phyloP scores from a whole-genome alignment of 352 stramenopile genomes.

The Globisporangium viniferum region DNA sequence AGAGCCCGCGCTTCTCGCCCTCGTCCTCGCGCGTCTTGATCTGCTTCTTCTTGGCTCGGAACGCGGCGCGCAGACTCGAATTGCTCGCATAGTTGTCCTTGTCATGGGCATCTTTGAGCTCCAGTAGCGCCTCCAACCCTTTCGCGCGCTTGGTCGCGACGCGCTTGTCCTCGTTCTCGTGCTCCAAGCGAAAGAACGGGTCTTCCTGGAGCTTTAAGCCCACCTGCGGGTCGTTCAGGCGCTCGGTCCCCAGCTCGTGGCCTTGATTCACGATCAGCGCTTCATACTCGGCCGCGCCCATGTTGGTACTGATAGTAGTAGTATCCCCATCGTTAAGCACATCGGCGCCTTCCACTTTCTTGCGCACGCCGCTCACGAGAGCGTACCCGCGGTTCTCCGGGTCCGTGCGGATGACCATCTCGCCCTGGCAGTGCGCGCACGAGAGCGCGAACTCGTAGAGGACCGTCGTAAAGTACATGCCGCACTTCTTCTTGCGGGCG shows the following conservation, averaged over 20 bases:
- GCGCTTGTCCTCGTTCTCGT: constrained; percentile 68
- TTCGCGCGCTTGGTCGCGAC: constrained; percentile 39
- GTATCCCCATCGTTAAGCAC: constrained; percentile 17
- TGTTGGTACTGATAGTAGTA: not conserved
- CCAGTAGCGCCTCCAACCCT: constrained; percentile 50
- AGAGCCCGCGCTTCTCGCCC: constrained; percentile 41
- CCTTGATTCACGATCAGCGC: constrained; percentile 8
- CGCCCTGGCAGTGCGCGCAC: constrained; percentile 85
- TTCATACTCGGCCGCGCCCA: not conserved
- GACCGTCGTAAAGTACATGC: constrained; percentile 89
- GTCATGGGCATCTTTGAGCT: constrained; percentile 58
- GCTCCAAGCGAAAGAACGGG: constrained; percentile 75
- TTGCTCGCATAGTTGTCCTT: constrained; percentile 77
- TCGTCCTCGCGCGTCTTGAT: constrained; percentile 34
- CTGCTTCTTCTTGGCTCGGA: constrained; percentile 62
- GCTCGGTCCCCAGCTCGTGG: constrained; percentile 35
- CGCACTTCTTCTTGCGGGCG: constrained; percentile 91
- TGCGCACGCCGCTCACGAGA: constrained; percentile 85
- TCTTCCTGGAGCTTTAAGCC: constrained; percentile 41
- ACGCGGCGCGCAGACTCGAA: constrained; percentile 39
- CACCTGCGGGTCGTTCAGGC: constrained; percentile 54
- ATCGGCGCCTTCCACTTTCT: constrained; percentile 67
- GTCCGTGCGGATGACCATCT: constrained; percentile 95
- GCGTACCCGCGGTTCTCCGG: constrained; percentile 89
- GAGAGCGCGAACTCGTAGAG: constrained; percentile 95